Base-by-base conservation (phyloP, 2,329 filamentous ascomycete genomes). In the Harringtonia lauricola region DNA sequence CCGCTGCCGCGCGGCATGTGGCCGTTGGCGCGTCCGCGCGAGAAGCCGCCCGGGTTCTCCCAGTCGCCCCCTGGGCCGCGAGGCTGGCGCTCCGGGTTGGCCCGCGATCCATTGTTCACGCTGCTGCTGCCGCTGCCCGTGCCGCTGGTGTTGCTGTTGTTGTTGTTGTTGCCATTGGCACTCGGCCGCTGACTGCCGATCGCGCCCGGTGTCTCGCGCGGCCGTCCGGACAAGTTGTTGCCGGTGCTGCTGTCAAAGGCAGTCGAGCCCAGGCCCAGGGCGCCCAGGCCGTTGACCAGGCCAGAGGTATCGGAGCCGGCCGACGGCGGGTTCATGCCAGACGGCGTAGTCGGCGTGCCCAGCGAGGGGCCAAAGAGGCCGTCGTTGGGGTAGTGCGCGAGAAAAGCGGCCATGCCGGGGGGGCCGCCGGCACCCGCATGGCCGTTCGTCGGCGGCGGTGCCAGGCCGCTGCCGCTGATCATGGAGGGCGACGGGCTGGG, bases 401-500 rank as follows among this genome's bases (percentile, higher is more conserved):
- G 68, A 21, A 68, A 66, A 21, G 63, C 63, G 8, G 55, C 53
- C 36, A 55, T 56, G 19, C 50, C 44, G 8, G 49, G 48, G 6
- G 39, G 19, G 35, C 50, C 51, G 57, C n/a, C n/a, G n/a, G n/a
- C n/a, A n/a, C n/a, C n/a, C n/a, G n/a, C n/a, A n/a, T 62, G 36
- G 54, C 55, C 31, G 56, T 48, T 53, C 51, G 36, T 52, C 28
- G 52, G 51, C 2, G 51, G 47, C 17, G 49, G 45, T 55, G 71
- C 70, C 40, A 86, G 67, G 47, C 73, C 47, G 14, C 40, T 42
- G 22, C 66, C 62, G 41, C 52, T 51, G 28, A 49, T 46, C 17
- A 86, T 87, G 13, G 92, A 95, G 8, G 83, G 82, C 3, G 86
- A 90, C 7, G 92, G 90, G 54, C 90, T 96, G 12, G 90, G 90